Conservation (phyloP, 2,329 filamentous ascomycete genomes). For the Rachicladosporium sp. region DNA sequence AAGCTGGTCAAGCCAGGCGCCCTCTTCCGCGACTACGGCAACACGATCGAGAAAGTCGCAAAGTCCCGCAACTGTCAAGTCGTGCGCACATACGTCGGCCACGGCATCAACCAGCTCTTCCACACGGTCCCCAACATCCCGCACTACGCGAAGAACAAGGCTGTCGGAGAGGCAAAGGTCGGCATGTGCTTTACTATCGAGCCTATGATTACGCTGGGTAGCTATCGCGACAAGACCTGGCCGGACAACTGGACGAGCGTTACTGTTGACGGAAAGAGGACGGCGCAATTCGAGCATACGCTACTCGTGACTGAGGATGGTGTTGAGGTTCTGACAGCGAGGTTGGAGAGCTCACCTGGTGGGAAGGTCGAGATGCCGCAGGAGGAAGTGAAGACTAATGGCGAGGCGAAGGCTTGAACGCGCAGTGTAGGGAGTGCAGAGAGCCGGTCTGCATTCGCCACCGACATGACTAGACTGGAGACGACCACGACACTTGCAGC, state of each 20-base stretch:
- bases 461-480: too few relatives aligned
- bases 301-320: conserved; percentile 72
- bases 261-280: conserved; percentile 76
- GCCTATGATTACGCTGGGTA: conserved; percentile 92
- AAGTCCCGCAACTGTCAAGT: conserved; percentile 78
- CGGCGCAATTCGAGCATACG: conserved; percentile 89
- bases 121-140: conserved; percentile 89
- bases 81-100: conserved; percentile 90
- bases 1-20: conserved; percentile 86
- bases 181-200: conserved; percentile 99
- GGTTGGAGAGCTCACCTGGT: conserved; percentile 60
- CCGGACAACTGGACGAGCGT: conserved; percentile 98
- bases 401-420: too few relatives aligned
- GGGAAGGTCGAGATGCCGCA: conserved; percentile 28
- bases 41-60: conserved; percentile 88
- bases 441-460: too few relatives aligned
- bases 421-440: too few relatives aligned
- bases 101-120: conserved; percentile 89
- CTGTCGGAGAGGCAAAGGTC: conserved; percentile 81
- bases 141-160: conserved; percentile 98
- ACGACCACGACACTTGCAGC: too few relatives aligned
- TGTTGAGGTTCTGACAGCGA: conserved; percentile 68
- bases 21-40: conserved; percentile 84
- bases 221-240: conserved; percentile 89
- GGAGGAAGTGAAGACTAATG: too few relatives aligned